These are phyloP conservation scores for Thuidium tamariscinum DNA, from an alignment of 225 moss, liverwort and hornwort species.

Conservation along the genomic window DNA sequence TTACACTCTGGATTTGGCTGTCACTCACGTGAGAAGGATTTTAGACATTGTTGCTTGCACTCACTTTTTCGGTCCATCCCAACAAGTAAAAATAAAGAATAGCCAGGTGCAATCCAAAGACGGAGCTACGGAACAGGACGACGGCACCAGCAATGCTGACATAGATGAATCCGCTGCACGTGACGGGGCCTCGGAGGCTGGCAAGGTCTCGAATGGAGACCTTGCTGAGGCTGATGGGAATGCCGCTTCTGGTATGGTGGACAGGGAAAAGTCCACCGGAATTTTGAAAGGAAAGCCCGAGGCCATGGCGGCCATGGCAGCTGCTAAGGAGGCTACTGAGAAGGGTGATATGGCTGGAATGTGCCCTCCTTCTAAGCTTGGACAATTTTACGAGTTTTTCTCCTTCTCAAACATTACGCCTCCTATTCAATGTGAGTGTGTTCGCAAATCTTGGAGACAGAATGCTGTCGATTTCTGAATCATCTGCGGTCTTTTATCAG, in stretches of 20 bases:
- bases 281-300: slow-evolving; percentile 54
- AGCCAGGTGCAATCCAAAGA: slow-evolving; percentile 18
- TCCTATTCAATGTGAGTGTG: slow-evolving; percentile 52
- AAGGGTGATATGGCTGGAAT: slow-evolving; percentile 71
- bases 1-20: slow-evolving; percentile 34
- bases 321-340: slow-evolving; percentile 62
- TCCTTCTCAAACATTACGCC: slow-evolving; percentile 47
- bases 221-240: slow-evolving; percentile 5
- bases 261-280: slow-evolving; percentile 18
- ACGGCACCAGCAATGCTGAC: background rate
- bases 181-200: background rate
- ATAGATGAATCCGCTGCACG: background rate
- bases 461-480: background rate
- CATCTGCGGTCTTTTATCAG: background rate
- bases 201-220: slow-evolving; percentile 1
- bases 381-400: slow-evolving; percentile 58
- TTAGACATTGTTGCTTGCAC: slow-evolving; percentile 60
- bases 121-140: slow-evolving; percentile 6
- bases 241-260: background rate
- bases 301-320: slow-evolving; percentile 62
- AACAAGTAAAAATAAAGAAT: slow-evolving; percentile 25
- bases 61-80: slow-evolving; percentile 47
- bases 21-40: slow-evolving; percentile 36
- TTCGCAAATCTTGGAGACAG: background rate
- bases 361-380: slow-evolving; percentile 66